Evolutionary conservation across 306 rosid species (phyloP).

Genomic region (Begonia loranthoides): DNA sequence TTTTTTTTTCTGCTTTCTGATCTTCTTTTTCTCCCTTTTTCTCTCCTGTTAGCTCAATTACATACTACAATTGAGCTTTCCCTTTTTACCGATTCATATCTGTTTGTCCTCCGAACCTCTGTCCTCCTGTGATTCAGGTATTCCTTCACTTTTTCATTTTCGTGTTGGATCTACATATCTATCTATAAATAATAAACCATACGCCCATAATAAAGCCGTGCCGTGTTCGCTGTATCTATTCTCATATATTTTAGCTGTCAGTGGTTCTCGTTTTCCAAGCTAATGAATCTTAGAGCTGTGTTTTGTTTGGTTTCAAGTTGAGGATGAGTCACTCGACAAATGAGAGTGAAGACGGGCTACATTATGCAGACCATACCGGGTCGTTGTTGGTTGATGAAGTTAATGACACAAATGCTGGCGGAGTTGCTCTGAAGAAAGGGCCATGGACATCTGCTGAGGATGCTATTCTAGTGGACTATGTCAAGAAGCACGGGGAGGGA

Average conservation of each 20-base stretch:
- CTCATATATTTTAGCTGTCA: no score
- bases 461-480: slow-evolving; percentile 77
- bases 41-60: slow-evolving; percentile 22
- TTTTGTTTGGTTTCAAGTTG: slow-evolving; percentile 17
- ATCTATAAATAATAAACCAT: no score
- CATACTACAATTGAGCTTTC: slow-evolving; percentile 17
- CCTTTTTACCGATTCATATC: slow-evolving; percentile 11
- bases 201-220: no score
- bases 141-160: no score
- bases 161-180: no score
- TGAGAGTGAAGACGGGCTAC: slow-evolving; percentile 45
- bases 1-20: slow-evolving; percentile 18
- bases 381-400: slow-evolving; percentile 42
- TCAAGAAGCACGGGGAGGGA: slow-evolving; percentile 87
- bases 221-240: no score
- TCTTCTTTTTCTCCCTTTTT: slow-evolving; percentile 17
- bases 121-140: slow-evolving; percentile 5
- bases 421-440: slow-evolving; percentile 66
- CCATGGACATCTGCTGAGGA: slow-evolving; percentile 96
- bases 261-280: no score
- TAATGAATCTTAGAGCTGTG: no score
- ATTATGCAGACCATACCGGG: slow-evolving; percentile 27
- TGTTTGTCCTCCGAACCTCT: background rate
- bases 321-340: slow-evolving; percentile 43
- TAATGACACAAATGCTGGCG: slow-evolving; percentile 26